Percentiles rank a stretch among this genome's conserved stretches.
Evolutionary conservation across 23 red algal genomes (phyloP).

Genomic region (Porphyridium purpureum): DNA sequence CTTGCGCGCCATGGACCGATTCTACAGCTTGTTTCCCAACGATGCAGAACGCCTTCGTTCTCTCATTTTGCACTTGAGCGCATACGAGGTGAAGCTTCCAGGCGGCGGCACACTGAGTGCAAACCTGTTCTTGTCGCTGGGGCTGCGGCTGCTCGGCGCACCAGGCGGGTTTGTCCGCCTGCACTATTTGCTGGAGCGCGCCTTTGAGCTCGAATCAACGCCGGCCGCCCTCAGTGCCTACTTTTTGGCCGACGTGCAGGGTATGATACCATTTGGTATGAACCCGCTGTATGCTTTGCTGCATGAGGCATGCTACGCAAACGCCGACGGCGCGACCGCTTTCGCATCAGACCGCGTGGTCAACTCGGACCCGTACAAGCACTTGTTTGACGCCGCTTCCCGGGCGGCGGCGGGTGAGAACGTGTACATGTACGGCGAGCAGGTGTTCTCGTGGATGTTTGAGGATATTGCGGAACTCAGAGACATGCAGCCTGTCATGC

Average conservation of each 20-base stretch:
- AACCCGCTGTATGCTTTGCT: slow-evolving; percentile 17
- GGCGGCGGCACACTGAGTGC: slow-evolving; percentile 1
- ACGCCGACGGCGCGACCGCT: slow-evolving; percentile 1
- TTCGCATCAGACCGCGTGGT: slow-evolving; percentile 10
- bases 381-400: slow-evolving; percentile 2
- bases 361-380: background rate
- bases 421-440: slow-evolving; percentile 15
- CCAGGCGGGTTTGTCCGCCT: slow-evolving; percentile 10
- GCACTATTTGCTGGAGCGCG: slow-evolving; percentile 14
- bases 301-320: slow-evolving; percentile 5
- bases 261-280: background rate
- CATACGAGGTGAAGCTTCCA: background rate
- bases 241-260: slow-evolving; percentile 5
- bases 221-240: background rate
- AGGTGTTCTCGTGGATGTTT: slow-evolving; percentile 10
- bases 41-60: background rate
- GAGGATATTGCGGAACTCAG: slow-evolving; percentile 4
- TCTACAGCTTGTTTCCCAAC: slow-evolving; percentile 6
- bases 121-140: background rate
- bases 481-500: background rate
- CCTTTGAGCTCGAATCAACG: background rate
- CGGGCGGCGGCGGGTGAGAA: background rate
- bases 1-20: slow-evolving; percentile 3
- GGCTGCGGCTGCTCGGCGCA: slow-evolving; percentile 3
- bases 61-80: background rate